Base-by-base conservation (phyloP, 139 green algal genomes). In the Trebouxia sp. region DNA sequence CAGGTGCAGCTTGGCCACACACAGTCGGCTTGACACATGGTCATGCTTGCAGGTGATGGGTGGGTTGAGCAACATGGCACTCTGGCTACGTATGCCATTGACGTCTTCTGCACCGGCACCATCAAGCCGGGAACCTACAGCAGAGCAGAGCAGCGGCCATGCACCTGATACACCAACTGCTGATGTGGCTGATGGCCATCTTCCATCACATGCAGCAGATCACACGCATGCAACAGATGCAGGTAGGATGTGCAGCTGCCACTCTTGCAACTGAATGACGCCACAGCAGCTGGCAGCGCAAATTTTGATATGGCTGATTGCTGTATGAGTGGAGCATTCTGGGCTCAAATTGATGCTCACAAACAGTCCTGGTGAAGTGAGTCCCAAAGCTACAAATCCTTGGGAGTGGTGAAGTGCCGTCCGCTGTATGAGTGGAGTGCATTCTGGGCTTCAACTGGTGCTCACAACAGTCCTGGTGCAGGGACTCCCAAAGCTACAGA, bases 51-150 rank as follows among this genome's bases (percentile, higher is more conserved):
- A 94, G 90, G 86, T 87, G 17, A 79, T 97, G 17, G 75, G 87
- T 14, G 86, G 86, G 0, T 81, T 96, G 17, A 84, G 85, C 20
- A 85, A 85, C 83, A 94, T 95, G 90, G 87, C 93, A 20, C 53
- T 98, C n/a, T 98, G 95, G 95, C 24, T 98, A 9, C 88, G 80
- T 2, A 85, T 98, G 12, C 94, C 95, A 0, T 70, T 97, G 65
- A 53, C 83, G 9, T n/a, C 69, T 5, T 47, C 30, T 30, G 20
- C 47, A 38, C n/a, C n/a, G n/a, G n/a, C n/a, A n/a, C n/a, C n/a
- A n/a, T n/a, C n/a, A n/a, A n/a, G n/a, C n/a, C n/a, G n/a, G n/a
- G n/a, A n/a, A n/a, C n/a, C n/a, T n/a, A n/a, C n/a, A n/a, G n/a
- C n/a, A n/a, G n/a, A n/a, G n/a, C 58, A 76, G 4, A 20, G 26